Evolutionary conservation across 345 rosid species (phyloP).

Genomic region (Acer yangbiense): DNA sequence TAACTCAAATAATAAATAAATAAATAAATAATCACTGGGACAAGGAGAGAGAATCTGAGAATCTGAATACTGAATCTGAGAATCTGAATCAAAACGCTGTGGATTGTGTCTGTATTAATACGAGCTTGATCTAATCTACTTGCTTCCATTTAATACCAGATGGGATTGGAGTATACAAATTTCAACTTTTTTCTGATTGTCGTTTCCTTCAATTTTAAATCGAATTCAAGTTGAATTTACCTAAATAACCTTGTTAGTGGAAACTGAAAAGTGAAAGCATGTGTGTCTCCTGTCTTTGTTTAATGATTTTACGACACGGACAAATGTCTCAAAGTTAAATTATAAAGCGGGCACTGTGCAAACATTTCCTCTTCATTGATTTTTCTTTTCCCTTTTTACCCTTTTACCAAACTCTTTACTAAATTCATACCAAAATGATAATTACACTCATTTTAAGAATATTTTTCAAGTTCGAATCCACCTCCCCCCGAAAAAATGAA

Average conservation of each 20-base stretch:
- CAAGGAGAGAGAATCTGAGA: too few species aligned
- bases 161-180: neutral
- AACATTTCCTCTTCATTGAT: neutral
- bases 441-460: too few species aligned
- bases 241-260: conserved; percentile 19
- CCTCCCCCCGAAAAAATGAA: too few species aligned
- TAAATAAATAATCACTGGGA: too few species aligned
- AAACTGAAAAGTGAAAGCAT: conserved; percentile 28
- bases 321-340: neutral
- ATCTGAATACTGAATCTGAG: neutral
- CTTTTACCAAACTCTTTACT: neutral
- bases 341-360: neutral
- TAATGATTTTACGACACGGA: conserved; percentile 31
- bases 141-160: neutral
- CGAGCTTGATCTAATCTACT: neutral
- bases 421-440: too few species aligned
- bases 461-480: too few species aligned
- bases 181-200: neutral
- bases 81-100: neutral
- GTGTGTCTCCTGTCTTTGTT: conserved; percentile 7
- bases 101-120: neutral
- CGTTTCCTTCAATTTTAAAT: conserved; percentile 15
- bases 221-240: neutral
- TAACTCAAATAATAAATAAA: too few species aligned
- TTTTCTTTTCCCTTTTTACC: conserved; percentile 1